Base-by-base conservation (phyloP, 2,329 filamentous ascomycete genomes). In the Penicillium sp. region DNA sequence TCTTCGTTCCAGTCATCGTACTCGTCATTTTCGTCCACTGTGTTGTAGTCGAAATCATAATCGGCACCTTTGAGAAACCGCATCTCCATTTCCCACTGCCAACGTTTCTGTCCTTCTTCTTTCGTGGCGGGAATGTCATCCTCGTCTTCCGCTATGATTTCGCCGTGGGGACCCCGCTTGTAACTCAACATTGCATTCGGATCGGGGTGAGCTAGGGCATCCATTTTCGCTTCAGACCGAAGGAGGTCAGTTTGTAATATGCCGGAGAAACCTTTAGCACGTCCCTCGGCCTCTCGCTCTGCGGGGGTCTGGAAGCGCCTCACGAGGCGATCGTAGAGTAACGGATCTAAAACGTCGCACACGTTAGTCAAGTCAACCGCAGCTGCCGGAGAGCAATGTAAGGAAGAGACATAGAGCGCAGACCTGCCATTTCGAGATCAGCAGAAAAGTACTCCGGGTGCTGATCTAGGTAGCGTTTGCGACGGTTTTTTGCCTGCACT, bases 321-420 rank as follows among this genome's bases (percentile, higher is more conserved):
- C 59, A 96, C 83, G 23, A 95, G 80, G 53, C 84, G 82, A 70
- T 95, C 89, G 77, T 96, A 96, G 30, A 95, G 81, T 8, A 93
- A 76, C 1, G 91, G 90, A 72, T 94, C 89, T 81, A 68, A 54
- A 60, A 52, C 61, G 56, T 58, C 61, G 49, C 40, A 46, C 24
- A 56, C 55, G 56, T 72, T 71, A 73, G 60, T 58, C 50, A 16
- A 56, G 24, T 30, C 23, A 6, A 45, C 23, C 6, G 11, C 47
- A 14, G 38, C 40, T 43, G 18, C 3, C 7, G 18, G n/a, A 46
- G n/a, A 18, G 21, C 18, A 35, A 16, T 9, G 23, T 16, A 38
- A 57, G 62, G 61, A 60, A 48, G 63, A 61, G 62, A 65, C 56
- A 69, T 65, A 67, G 64, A 65, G 66, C 65, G 70, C 71, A 67